These are phyloP conservation scores for Lepiota venenata DNA, from an alignment of 768 basidiomycete species.

Conservation along the genomic window DNA sequence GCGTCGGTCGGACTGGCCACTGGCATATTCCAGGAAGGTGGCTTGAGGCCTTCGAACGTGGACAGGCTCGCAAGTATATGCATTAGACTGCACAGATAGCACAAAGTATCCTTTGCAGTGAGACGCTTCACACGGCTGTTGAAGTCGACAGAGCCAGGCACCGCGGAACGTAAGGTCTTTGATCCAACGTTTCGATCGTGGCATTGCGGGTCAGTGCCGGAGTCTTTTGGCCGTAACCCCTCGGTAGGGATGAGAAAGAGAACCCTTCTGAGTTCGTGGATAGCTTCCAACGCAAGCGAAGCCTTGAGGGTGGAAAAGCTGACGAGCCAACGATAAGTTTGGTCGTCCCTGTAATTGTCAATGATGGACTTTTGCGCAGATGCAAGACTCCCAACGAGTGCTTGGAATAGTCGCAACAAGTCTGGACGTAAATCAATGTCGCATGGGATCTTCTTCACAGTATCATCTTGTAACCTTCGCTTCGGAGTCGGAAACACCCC, in stretches of 20 bases:
- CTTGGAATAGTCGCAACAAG: slow-evolving; percentile 6
- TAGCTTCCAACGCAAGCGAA: slow-evolving; percentile 34
- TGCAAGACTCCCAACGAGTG: background rate
- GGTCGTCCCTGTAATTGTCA: background rate
- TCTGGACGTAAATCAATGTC: slow-evolving; percentile 6
- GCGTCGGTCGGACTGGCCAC: background rate
- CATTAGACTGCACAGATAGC: slow-evolving; percentile 49
- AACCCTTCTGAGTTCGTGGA: slow-evolving; percentile 35
- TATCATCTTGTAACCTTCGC: background rate
- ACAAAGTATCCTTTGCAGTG: slow-evolving; percentile 45
- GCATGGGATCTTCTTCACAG: background rate
- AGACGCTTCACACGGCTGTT: slow-evolving; percentile 33
- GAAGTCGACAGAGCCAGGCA: background rate
- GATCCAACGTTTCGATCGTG: background rate
- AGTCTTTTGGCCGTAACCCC: background rate
- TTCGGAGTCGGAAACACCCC: background rate
- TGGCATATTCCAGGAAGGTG: background rate
- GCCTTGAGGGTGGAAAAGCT: slow-evolving; percentile 7
- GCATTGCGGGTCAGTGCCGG: background rate
- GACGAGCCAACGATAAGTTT: background rate
- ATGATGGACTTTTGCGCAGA: background rate
- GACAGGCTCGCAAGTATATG: slow-evolving; percentile 29
- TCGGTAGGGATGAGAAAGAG: slow-evolving; percentile 15
- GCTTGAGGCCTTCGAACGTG: background rate
- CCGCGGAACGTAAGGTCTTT: background rate